Evolutionary conservation across 108 stramenopile species (phyloP).

Genomic region (Cyclotella cryptica): DNA sequence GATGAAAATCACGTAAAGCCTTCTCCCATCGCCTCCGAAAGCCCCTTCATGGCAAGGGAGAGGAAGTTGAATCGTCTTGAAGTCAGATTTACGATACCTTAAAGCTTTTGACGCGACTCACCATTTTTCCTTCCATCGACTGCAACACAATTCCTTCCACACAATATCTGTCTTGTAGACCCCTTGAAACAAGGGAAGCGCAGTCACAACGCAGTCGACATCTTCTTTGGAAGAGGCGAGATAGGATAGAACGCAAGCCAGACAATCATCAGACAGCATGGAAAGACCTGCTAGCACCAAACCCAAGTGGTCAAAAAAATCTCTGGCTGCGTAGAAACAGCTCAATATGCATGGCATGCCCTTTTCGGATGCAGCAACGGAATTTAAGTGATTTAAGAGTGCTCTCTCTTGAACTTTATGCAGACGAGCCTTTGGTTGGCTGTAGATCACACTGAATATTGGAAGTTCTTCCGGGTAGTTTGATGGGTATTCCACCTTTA

Average conservation of each 20-base stretch:
- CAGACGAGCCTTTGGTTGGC: slow-evolving; percentile 37
- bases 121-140: slow-evolving; percentile 28
- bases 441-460: slow-evolving; percentile 51
- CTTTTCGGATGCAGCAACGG: slow-evolving; percentile 54
- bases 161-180: slow-evolving; percentile 23
- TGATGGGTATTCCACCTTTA: slow-evolving; percentile 63
- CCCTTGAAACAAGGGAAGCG: slow-evolving; percentile 24
- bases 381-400: slow-evolving; percentile 37
- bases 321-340: slow-evolving; percentile 67
- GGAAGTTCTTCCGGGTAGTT: slow-evolving; percentile 71
- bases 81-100: not conserved
- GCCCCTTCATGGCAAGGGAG: not conserved
- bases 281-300: slow-evolving; percentile 27
- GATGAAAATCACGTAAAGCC: slow-evolving; percentile 9
- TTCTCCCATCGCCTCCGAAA: slow-evolving; percentile 17
- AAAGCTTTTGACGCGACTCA: not conserved
- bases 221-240: slow-evolving; percentile 7
- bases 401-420: slow-evolving; percentile 36
- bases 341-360: slow-evolving; percentile 73
- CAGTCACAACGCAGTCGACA: slow-evolving; percentile 5
- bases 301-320: slow-evolving; percentile 51
- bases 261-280: slow-evolving; percentile 28
- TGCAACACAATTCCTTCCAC: slow-evolving; percentile 28
- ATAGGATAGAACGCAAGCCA: slow-evolving; percentile 15
- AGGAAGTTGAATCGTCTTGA: not conserved